Percentiles rank a stretch among this genome's conserved stretches.
Evolutionary conservation across 352 stramenopile species (phyloP).

Genomic region (Phytopythium kandeliae): DNA sequence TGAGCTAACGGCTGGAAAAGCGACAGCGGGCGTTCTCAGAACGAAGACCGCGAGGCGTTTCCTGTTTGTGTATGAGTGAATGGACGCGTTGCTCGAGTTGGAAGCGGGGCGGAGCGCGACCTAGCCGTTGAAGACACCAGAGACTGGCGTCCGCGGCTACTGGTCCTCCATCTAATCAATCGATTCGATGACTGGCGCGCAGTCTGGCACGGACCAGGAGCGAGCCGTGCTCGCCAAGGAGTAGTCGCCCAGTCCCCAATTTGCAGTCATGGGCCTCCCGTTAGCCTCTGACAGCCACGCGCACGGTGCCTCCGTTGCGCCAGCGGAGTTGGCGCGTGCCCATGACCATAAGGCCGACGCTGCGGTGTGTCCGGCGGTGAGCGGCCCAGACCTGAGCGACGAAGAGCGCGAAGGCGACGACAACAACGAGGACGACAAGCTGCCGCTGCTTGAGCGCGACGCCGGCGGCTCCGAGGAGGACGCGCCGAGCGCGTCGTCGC

Average conservation of each 20-base stretch:
- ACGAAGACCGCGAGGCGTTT: neutral
- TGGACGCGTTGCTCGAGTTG: too few relatives aligned
- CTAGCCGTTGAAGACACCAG: neutral
- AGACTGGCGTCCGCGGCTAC: neutral
- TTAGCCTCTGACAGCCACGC: neutral
- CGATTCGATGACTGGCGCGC: conserved; percentile 3
- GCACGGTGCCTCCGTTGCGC: conserved; percentile 1
- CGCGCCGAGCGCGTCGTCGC: neutral
- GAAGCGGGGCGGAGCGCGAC: too few relatives aligned
- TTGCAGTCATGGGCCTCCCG: neutral
- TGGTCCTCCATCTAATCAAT: neutral
- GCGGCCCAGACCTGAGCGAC: neutral
- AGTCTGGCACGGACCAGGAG: too few relatives aligned
- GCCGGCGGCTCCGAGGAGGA: neutral
- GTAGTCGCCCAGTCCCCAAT: neutral
- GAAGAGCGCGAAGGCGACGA: conserved; percentile 4
- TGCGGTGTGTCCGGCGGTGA: neutral
- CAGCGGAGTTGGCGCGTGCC: neutral
- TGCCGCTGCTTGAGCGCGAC: conserved; percentile 2
- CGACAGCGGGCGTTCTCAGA: neutral
- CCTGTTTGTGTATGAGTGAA: neutral
- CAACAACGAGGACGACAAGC: conserved; percentile 5
- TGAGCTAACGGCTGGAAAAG: neutral
- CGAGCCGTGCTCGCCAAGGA: neutral
- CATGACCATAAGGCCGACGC: neutral